Base-by-base conservation (phyloP, 192 early-diverging fungal species). In the Thamnidium elegans region DNA sequence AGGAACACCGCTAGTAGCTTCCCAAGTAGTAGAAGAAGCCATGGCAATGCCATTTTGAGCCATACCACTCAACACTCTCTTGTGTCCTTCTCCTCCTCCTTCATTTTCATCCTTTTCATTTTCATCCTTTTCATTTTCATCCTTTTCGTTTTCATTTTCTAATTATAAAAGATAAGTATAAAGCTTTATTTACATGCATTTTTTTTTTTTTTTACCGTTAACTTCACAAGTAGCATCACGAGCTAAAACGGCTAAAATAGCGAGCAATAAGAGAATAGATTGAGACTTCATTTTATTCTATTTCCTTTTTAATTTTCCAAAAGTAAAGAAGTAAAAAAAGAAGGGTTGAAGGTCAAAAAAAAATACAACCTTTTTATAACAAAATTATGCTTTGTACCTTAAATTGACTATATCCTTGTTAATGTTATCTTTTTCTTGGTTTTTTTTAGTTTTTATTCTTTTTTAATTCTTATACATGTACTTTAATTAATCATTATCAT, bases 281-380 rank as follows among this genome's bases (percentile, higher is more conserved):
- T 59, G 58, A 42, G 58, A 43, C 58, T 59, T 59, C 58, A 59
- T 59, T 58, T 4, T 58, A 9, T 39, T 39, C 36, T 39, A 26
- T 26, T 26, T 36, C 7, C 34, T 36, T 36, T 39, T 3, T 39
- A 4, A 9, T 39, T 39, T 39, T 10, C 26, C 26, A 26, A 26
- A 39, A 39, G 36, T 39, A 39, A 39, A 39, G 36, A 39, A 39
- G 36, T 3, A 26, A 39, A 39, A 39, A 39, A 39, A 39, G 9
- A 39, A 39, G 36, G 9, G 9, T 39, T 39, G 36, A 39, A 39
- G 36, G 36, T 9, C 5, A 1, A 1, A 39, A 39, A 39, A 39
- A 39, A 39, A 39, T 6, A 39, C 9, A 39, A 39, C 9, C 36
- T 39, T 39, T 39, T 39, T 39, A 39, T 39, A 39, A 39, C 36